Conservation (phyloP, 352 stramenopile genomes). For the Pythium aquatile region DNA sequence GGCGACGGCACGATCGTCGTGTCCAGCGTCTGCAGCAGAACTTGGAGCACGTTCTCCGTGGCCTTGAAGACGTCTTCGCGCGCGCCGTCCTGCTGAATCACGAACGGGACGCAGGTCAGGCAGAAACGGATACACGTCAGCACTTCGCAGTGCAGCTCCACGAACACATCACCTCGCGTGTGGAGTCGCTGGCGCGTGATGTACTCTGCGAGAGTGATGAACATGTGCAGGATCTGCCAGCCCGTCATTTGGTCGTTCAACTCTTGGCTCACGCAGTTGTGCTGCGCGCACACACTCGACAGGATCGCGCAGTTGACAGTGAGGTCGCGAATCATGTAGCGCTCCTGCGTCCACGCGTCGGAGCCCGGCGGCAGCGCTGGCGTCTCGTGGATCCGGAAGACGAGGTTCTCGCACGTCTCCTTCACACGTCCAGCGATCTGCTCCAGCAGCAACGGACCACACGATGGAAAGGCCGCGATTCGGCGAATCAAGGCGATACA, state of each 20-base stretch:
- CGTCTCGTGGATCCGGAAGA: conserved; percentile 24
- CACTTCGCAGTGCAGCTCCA: conserved; percentile 25
- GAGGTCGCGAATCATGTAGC: conserved; percentile 29
- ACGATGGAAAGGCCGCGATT: conserved; percentile 28
- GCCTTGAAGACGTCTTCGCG: conserved; percentile 24
- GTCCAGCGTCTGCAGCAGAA: conserved; percentile 33
- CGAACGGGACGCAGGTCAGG: conserved; percentile 31
- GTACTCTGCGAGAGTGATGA: conserved; percentile 31
- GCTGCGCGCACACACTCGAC: conserved; percentile 31
- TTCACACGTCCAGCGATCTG: conserved; percentile 23
- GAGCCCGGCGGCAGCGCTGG: conserved; percentile 21
- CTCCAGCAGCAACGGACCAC: conserved; percentile 25
- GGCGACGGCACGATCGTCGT: conserved; percentile 36
- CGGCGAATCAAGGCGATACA: conserved; percentile 33
- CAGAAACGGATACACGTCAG: conserved; percentile 29
- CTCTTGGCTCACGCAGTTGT: conserved; percentile 30
- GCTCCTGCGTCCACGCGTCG: conserved; percentile 24
- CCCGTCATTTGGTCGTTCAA: conserved; percentile 27
- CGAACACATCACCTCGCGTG: conserved; percentile 27
- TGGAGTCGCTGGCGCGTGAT: conserved; percentile 28
- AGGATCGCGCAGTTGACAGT: conserved; percentile 30
- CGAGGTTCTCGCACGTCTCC: conserved; percentile 18
- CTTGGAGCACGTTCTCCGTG: conserved; percentile 28
- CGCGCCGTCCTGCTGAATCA: conserved; percentile 23
- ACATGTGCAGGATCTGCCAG: conserved; percentile 32